These are phyloP conservation scores for Russula emetica DNA, from an alignment of 768 basidiomycete species.

Conservation along the genomic window DNA sequence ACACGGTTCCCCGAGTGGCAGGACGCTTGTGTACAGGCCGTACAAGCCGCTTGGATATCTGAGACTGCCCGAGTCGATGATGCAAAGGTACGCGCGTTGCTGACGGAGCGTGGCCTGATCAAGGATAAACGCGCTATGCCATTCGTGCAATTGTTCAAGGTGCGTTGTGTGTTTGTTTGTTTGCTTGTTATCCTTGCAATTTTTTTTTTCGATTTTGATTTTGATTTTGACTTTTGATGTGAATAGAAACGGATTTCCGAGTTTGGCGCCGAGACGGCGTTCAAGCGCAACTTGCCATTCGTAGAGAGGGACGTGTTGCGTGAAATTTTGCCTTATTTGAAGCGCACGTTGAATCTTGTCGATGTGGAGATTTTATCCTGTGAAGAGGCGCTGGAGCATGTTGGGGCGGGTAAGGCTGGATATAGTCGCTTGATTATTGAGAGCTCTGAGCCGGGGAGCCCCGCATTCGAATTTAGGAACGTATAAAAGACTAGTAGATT, in stretches of 20 bases:
- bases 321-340: slow-evolving; percentile 75
- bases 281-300: slow-evolving; percentile 80
- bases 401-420: slow-evolving; percentile 43
- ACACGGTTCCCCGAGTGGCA: slow-evolving; percentile 94
- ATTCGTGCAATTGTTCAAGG: slow-evolving; percentile 91
- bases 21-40: slow-evolving; percentile 67
- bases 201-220: no score
- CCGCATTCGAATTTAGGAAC: slow-evolving; percentile 86
- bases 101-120: slow-evolving; percentile 72
- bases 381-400: slow-evolving; percentile 57
- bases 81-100: slow-evolving; percentile 60
- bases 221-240: slow-evolving; percentile 16
- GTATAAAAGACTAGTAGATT: slow-evolving; percentile 35
- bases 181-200: background rate
- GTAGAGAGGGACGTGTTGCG: slow-evolving; percentile 69
- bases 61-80: slow-evolving; percentile 72
- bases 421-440: slow-evolving; percentile 72
- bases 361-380: slow-evolving; percentile 69
- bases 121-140: slow-evolving; percentile 98
- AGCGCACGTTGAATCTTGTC: slow-evolving; percentile 63
- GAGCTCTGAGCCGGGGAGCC: slow-evolving; percentile 80
- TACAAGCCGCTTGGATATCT: slow-evolving; percentile 62
- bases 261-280: slow-evolving; percentile 69
- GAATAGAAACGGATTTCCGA: slow-evolving; percentile 83
- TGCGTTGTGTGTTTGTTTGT: no score